Percentiles rank a stretch among this genome's conserved stretches.
phyloP scores from a whole-genome alignment of 768 basidiomycete species.

The Cyclocybe cylindracea region DNA sequence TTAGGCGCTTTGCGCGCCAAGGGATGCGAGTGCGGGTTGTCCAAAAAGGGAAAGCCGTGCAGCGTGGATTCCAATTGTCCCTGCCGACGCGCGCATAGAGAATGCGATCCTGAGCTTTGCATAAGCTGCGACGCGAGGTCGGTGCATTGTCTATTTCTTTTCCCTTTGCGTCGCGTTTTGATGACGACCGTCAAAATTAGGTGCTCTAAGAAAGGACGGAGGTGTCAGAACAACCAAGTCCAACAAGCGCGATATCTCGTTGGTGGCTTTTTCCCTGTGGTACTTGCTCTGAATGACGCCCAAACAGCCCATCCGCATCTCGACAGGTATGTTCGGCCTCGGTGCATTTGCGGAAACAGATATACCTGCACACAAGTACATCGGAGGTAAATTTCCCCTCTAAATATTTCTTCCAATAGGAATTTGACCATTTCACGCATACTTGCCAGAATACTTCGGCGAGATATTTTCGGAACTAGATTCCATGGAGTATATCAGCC shows the following conservation, averaged over 20 bases:
- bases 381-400: slow-evolving; percentile 24
- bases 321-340: slow-evolving; percentile 35
- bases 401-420: neutral
- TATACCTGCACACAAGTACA: slow-evolving; percentile 11
- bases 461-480: slow-evolving; percentile 15
- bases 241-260: slow-evolving; percentile 2
- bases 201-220: slow-evolving; percentile 2
- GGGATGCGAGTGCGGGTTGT: slow-evolving; percentile 39
- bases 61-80: slow-evolving; percentile 27
- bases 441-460: slow-evolving; percentile 42
- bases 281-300: neutral
- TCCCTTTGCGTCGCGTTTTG: neutral
- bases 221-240: slow-evolving; percentile 17
- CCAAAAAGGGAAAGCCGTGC: slow-evolving; percentile 15
- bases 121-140: slow-evolving; percentile 43
- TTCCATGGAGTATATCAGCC: neutral
- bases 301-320: slow-evolving; percentile 36
- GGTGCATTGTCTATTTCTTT: neutral
- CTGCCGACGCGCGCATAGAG: slow-evolving; percentile 36
- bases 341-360: slow-evolving; percentile 44
- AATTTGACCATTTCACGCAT: too few relatives aligned
- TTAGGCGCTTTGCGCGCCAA: slow-evolving; percentile 41
- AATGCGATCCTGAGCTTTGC: slow-evolving; percentile 59
- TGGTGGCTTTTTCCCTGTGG: neutral
- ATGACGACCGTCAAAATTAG: slow-evolving; percentile 1